These are phyloP conservation scores for Leucaena leucocephala DNA, from an alignment of 306 rosid genomes.

Conservation along the genomic window DNA sequence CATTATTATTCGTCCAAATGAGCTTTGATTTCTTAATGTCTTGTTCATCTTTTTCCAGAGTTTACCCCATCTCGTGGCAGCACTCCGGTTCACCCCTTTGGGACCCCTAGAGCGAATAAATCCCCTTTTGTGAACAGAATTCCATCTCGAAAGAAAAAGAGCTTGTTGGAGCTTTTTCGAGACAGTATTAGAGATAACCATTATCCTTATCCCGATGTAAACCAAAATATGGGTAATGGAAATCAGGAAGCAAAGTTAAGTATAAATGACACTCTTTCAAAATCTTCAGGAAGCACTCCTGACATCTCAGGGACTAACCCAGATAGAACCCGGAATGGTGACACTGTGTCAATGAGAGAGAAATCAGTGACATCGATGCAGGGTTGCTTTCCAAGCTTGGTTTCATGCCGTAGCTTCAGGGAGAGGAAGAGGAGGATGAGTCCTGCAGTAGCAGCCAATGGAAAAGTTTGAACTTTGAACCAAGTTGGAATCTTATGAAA, in stretches of 20 bases:
- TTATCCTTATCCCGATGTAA: slow-evolving; percentile 8
- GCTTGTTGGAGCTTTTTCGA: slow-evolving; percentile 71
- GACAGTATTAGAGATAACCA: slow-evolving; percentile 54
- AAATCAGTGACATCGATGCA: slow-evolving; percentile 48
- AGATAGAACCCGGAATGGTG: slow-evolving; percentile 53
- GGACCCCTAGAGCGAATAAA: slow-evolving; percentile 40
- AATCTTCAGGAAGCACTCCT: slow-evolving; percentile 28
- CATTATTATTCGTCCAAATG: background rate
- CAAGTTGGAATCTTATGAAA: background rate
- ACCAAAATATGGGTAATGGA: slow-evolving; percentile 22
- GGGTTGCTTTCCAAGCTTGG: slow-evolving; percentile 79
- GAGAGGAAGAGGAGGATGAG: slow-evolving; percentile 68
- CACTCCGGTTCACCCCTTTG: slow-evolving; percentile 68
- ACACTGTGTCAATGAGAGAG: slow-evolving; percentile 29
- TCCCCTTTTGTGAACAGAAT: slow-evolving; percentile 38
- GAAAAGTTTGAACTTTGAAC: slow-evolving; percentile 43
- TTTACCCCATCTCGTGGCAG: slow-evolving; percentile 87
- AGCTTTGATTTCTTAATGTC: background rate
- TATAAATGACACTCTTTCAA: slow-evolving; percentile 46
- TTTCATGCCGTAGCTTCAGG: slow-evolving; percentile 63
- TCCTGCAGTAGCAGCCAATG: slow-evolving; percentile 59
- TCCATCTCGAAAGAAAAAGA: slow-evolving; percentile 71
- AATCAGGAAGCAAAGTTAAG: slow-evolving; percentile 43
- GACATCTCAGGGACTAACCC: background rate
- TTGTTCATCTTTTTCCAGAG: slow-evolving; percentile 48